Base-by-base conservation (phyloP, 163 green algal genomes). In the Chloroidium sp. region DNA sequence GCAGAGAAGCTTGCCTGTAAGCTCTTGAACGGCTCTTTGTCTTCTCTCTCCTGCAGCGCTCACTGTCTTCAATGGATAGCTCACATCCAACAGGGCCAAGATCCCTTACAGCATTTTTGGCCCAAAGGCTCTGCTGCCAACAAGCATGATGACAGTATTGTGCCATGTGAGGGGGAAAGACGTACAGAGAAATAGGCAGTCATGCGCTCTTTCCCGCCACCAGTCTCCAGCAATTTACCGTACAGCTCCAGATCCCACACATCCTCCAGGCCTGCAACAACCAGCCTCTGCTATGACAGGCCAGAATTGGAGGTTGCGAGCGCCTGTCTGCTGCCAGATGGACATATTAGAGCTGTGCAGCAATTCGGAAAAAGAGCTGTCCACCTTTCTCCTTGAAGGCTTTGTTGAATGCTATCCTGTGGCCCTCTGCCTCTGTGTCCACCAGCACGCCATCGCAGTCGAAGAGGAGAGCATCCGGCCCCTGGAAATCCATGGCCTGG, bases 181-280 rank as follows among this genome's bases (percentile, higher is more conserved):
- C 67, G 78, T 62, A 93, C 91, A 61, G 84, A 91, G 87, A 98
- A 98, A 85, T 98, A 97, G 69, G 90, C 87, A 6, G 93, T 96
- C 96, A 99, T 99, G 69, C 96, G 88, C 86, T 99, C 96, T 86
- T 99, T 99, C 79, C 96, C 96, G 36, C 96, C 96, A 0, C 96
- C 96, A 78, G 96, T 97, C 87, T 97, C 92, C 57, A 99, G 89
- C 80, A 99, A 89, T 77, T 95, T 78, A 4, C 96, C 96, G 80
- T 99, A 99, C 78, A 94, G 81, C n/a, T 98, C 92, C 14, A 98
- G 88, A 74, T 79, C 88, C 96, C 96, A 99, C 59, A 89, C 88
- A 72, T 96, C 90, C 2, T 90, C 74, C 62, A 97, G 78, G 1
- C 94, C 92, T 95, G 86, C 36, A 59, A 61, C 36, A 36, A 36